phyloP scores from a whole-genome alignment of 441 rosid genomes.

The Aleurites moluccanus region DNA sequence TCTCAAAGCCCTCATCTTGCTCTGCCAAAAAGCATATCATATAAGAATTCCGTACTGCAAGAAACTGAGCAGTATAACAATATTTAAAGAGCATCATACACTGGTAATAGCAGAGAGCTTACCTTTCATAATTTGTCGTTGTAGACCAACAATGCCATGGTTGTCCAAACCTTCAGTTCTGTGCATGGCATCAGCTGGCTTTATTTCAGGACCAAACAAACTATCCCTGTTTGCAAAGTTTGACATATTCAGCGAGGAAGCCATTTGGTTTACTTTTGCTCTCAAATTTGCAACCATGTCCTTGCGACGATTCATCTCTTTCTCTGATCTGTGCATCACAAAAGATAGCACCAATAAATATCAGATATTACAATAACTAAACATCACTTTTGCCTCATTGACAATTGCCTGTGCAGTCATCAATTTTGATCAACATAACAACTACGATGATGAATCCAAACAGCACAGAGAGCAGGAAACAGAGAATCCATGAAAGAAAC shows the following conservation, averaged over 20 bases:
- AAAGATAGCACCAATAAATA: conserved; percentile 9
- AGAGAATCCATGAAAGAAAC: neutral
- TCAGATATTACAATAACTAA: conserved; percentile 3
- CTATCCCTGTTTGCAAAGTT: conserved; percentile 81
- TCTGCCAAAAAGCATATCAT: conserved; percentile 43
- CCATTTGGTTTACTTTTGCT: conserved; percentile 81
- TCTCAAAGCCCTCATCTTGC: conserved; percentile 97
- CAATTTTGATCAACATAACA: neutral
- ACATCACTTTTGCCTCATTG: neutral
- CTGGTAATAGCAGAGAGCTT: conserved; percentile 20
- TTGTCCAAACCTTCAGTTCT: conserved; percentile 78
- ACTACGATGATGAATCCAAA: neutral
- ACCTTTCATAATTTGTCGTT: conserved; percentile 90
- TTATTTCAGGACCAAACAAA: conserved; percentile 84
- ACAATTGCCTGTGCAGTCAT: neutral
- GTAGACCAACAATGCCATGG: conserved; percentile 82
- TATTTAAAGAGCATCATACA: neutral
- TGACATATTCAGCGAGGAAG: conserved; percentile 77
- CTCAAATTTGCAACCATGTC: conserved; percentile 76
- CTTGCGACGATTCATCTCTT: conserved; percentile 90
- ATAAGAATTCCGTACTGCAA: conserved; percentile 9
- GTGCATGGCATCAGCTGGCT: conserved; percentile 55
- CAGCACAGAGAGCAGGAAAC: neutral
- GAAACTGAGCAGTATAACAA: conserved; percentile 12
- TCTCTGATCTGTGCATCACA: conserved; percentile 63